These are phyloP conservation scores for Jackrogersella minutella DNA, from an alignment of 495 filamentous ascomycete genomes.

Conservation along the genomic window DNA sequence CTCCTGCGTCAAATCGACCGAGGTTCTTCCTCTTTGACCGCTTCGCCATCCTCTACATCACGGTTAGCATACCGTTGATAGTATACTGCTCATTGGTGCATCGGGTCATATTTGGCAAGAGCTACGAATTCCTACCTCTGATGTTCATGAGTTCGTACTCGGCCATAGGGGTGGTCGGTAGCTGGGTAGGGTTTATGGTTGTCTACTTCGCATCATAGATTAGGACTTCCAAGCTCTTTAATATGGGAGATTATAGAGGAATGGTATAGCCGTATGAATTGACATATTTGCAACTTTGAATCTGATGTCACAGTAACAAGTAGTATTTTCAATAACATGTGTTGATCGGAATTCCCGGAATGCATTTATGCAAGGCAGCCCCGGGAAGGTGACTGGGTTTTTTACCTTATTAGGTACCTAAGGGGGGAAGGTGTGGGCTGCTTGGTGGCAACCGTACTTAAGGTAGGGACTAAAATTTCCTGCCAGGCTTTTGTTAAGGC, in stretches of 20 bases:
- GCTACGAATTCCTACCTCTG: constrained; percentile 88
- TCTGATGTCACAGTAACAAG: background rate
- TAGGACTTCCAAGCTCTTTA: background rate
- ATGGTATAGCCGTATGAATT: constrained; percentile 22
- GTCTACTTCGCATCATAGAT: constrained; percentile 81
- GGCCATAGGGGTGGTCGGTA: constrained; percentile 92
- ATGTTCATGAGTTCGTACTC: constrained; percentile 98
- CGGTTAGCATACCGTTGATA: constrained; percentile 86
- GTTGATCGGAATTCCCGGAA: constrained; percentile 25
- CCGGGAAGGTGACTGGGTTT: constrained; percentile 15
- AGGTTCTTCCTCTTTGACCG: constrained; percentile 89
- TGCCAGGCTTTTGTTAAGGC: constrained; percentile 39
- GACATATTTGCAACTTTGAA: background rate
- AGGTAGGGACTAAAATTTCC: constrained; percentile 39
- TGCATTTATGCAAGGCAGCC: constrained; percentile 33
- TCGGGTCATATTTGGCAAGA: constrained; percentile 79
- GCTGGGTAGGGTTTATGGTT: constrained; percentile 95
- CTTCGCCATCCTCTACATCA: constrained; percentile 87
- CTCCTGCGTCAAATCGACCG: constrained; percentile 76
- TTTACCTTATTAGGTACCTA: constrained; percentile 27
- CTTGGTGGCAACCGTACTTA: constrained; percentile 29
- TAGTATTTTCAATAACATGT: constrained; percentile 4
- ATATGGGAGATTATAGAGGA: constrained; percentile 4
- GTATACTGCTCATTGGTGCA: constrained; percentile 88
- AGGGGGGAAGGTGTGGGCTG: constrained; percentile 33